A percentile compares a stretch with the other conserved stretches of the same genome.
phyloP scores from a whole-genome alignment of 805 yeast species.

The Kuraishia piskuri region DNA sequence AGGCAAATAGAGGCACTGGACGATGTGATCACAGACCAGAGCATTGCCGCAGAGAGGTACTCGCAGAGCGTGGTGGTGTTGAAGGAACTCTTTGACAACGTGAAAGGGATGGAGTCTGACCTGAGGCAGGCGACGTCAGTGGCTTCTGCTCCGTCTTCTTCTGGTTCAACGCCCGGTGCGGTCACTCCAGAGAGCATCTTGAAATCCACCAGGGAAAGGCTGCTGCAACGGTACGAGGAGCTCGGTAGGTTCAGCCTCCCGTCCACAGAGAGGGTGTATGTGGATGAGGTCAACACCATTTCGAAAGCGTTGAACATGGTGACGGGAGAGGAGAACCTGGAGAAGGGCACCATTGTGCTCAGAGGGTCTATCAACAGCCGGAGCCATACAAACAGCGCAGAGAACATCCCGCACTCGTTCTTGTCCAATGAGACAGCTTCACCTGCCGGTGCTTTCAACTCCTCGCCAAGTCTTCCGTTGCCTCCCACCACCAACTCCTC shows the following conservation, averaged over 20 bases:
- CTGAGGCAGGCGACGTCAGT: background rate
- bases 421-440: no score
- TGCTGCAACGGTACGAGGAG: conserved; percentile 2
- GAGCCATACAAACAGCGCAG: background rate
- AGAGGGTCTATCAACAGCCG: background rate
- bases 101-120: conserved; percentile 13
- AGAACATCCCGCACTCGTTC: background rate
- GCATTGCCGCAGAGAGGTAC: conserved; percentile 11
- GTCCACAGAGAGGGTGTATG: conserved; percentile 10
- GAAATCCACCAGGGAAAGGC: background rate
- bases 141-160: background rate
- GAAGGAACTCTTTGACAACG: conserved; percentile 17
- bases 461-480: background rate
- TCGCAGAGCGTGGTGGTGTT: conserved; percentile 16
- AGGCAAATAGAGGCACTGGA: conserved; percentile 17
- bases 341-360: background rate
- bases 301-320: conserved; percentile 14
- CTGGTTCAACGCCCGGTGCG: no score
- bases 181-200: background rate
- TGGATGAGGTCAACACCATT: conserved; percentile 18
- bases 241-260: conserved; percentile 8
- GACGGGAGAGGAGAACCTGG: background rate
- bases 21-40: conserved; percentile 13
- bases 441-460: background rate
- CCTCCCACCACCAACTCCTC: background rate